A percentile compares a stretch with the other conserved stretches of the same genome.
Conservation (phyloP, 2,329 filamentous ascomycete species). For the Berkeleyomyces basicola region DNA sequence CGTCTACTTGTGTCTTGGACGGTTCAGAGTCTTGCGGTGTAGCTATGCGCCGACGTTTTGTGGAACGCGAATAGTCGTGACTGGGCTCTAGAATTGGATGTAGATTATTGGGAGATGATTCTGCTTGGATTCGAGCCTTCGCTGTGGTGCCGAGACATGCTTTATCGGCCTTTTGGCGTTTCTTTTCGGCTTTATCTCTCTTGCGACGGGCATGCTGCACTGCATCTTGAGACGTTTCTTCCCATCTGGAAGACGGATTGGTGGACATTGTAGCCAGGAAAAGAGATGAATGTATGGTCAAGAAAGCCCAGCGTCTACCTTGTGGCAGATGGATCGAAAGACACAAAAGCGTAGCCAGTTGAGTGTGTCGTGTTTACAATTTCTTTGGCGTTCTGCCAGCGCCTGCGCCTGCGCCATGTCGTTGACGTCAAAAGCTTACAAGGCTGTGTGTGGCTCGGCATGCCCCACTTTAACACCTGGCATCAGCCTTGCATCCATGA, state of each 20-base stretch:
- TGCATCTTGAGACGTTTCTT: conserved; percentile 65
- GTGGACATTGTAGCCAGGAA: conserved; percentile 33
- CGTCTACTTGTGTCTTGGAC: conserved; percentile 14
- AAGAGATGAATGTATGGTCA: neutral
- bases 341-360: too few relatives aligned
- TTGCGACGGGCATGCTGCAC: conserved; percentile 46
- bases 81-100: conserved; percentile 15
- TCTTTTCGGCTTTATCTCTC: conserved; percentile 21
- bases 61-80: conserved; percentile 29
- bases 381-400: too few relatives aligned
- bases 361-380: too few relatives aligned
- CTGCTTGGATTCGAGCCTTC: conserved; percentile 12
- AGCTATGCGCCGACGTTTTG: conserved; percentile 45
- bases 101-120: conserved; percentile 17
- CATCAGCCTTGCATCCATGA: too few relatives aligned
- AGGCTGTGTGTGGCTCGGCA: too few relatives aligned
- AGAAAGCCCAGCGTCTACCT: neutral
- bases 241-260: conserved; percentile 66
- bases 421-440: too few relatives aligned
- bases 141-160: conserved; percentile 65
- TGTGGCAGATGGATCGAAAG: too few relatives aligned
- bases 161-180: conserved; percentile 77
- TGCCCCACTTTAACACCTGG: too few relatives aligned
- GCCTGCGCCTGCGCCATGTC: too few relatives aligned
- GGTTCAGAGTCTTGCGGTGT: conserved; percentile 24